Conservation (phyloP, 495 filamentous ascomycete species). For the Aspergillus saccharolyticus region DNA sequence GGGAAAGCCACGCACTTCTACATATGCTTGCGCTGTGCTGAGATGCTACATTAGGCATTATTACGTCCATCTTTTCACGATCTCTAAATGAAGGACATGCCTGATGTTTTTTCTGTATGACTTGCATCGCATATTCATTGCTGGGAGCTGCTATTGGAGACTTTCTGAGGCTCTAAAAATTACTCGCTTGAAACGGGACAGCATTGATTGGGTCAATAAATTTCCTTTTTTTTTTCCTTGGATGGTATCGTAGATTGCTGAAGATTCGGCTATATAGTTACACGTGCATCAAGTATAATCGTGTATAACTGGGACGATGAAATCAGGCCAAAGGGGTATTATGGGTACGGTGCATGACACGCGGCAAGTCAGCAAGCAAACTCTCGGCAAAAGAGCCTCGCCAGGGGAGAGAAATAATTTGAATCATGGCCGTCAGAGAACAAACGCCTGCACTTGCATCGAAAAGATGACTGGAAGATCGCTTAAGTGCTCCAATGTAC, state of each 20-base stretch:
- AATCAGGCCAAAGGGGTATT: background rate
- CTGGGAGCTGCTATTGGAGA: too few species aligned
- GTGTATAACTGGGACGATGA: background rate
- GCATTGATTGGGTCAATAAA: too few species aligned
- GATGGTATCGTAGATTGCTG: background rate
- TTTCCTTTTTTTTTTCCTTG: background rate
- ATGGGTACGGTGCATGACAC: background rate
- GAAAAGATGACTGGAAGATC: conserved; percentile 11
- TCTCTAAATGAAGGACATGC: too few species aligned
- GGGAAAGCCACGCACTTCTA: too few species aligned
- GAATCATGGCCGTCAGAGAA: conserved; percentile 7
- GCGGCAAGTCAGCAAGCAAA: background rate
- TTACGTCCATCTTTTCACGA: too few species aligned
- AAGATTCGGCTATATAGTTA: background rate
- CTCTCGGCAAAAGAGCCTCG: background rate
- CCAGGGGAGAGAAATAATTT: conserved; percentile 1
- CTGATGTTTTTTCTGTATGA: too few species aligned
- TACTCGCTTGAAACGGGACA: too few species aligned
- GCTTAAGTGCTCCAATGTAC: conserved; percentile 16
- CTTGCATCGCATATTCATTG: too few species aligned
- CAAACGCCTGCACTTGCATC: conserved; percentile 13
- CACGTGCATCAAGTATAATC: background rate
- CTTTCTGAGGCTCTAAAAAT: too few species aligned
- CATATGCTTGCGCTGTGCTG: too few species aligned
- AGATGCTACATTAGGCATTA: too few species aligned